These are phyloP conservation scores for Flagelloscypha sp. DNA, from an alignment of 768 basidiomycete species.

Conservation along the genomic window DNA sequence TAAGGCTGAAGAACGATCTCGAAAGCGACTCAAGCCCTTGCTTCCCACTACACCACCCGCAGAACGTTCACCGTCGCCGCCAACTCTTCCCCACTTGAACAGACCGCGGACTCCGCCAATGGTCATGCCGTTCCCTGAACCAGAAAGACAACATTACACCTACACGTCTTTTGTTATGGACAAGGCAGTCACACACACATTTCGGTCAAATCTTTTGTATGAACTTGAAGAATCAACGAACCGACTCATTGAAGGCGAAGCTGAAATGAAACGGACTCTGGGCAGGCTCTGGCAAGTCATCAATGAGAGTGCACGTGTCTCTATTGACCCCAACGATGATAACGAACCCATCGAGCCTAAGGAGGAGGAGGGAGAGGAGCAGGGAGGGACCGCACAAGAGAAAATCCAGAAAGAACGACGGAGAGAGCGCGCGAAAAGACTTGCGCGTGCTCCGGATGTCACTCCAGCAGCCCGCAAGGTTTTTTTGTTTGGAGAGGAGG, in stretches of 20 bases:
- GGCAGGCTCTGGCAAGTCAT: constrained; percentile 79
- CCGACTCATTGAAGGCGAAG: constrained; percentile 78
- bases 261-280: constrained; percentile 59
- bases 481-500: constrained; percentile 46
- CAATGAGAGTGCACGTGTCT: too few relatives aligned
- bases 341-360: constrained; percentile 49
- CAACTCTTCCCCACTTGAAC: constrained; percentile 64
- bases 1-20: constrained; percentile 75
- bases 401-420: constrained; percentile 30
- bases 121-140: constrained; percentile 65
- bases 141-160: constrained; percentile 57
- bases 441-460: constrained; percentile 59
- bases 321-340: constrained; percentile 43
- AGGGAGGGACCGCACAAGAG: constrained; percentile 25
- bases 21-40: constrained; percentile 67
- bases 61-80: constrained; percentile 63
- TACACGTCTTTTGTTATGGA: constrained; percentile 85
- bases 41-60: constrained; percentile 49
- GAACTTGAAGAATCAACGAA: constrained; percentile 79
- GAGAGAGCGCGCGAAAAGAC: constrained; percentile 31
- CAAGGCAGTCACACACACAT: constrained; percentile 75
- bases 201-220: constrained; percentile 68
- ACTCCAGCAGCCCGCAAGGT: constrained; percentile 58
- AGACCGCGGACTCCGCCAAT: constrained; percentile 73
- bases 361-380: constrained; percentile 60